Base-by-base conservation (phyloP, 495 filamentous ascomycete genomes). In the Penicillium dipodomyicola region DNA sequence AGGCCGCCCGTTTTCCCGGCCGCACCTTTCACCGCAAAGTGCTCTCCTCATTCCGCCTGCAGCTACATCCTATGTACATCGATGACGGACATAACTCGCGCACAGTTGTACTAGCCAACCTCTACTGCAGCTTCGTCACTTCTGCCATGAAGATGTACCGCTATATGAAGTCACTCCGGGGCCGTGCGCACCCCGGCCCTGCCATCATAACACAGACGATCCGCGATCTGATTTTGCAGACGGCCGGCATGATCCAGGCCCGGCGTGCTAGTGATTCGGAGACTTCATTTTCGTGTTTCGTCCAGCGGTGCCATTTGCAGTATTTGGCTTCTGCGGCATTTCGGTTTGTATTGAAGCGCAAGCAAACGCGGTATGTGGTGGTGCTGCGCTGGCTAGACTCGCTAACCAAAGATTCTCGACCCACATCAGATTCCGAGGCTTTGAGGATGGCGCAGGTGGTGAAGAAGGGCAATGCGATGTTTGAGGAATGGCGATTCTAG, bases 61-160 rank as follows among this genome's bases (percentile, higher is more conserved):
- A 94, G 60, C 84, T 89, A 52, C 87, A 95, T 61, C 79, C 86
- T 30, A 95, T 96, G 87, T 92, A 93, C 68, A 86, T 94, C 54
- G 92, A 96, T 65, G 90, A 89, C 4, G 72, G 76, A 5, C 87
- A 92, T 73, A 97, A 97, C 67, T 84, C 84, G 6, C 62, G 81
- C 2, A 44, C 63, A 1, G 88, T 83, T 0, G 89, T 93, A 4
- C 72, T 95, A 4, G 69, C 70, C 6, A 96, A 93, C 62, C 71
- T 95, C 14, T 86, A 92, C 67, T 73, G 82, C 5, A 86, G 82
- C 37, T 92, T 96, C 56, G 54, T 80, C 30, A 90, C 92, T 56
- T 80, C 87, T 4, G 92, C 90, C 2, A 87, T 86, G 70, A 95
- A 92, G 68, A 88, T 89, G 78, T 92, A 90, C 75, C 83, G 86